Evolutionary conservation across 352 stramenopile genomes (phyloP).

Genomic region (Phytophthora pini): DNA sequence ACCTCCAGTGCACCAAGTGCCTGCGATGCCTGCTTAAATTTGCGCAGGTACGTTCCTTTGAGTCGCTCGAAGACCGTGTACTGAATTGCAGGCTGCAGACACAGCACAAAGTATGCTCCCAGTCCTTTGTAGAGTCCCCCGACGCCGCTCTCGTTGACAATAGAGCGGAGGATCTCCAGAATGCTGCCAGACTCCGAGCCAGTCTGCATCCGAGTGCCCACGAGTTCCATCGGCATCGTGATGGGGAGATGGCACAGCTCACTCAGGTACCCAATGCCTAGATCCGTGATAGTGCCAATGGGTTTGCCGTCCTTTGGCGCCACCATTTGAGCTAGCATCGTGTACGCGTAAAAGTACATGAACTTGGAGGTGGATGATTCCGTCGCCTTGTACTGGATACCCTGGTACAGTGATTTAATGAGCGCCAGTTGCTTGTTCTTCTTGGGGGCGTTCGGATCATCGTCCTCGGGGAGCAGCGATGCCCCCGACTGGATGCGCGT

Average conservation of each 20-base stretch:
- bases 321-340: constrained; percentile 73
- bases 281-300: constrained; percentile 70
- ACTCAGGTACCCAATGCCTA: constrained; percentile 85
- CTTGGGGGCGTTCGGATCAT: constrained; percentile 16
- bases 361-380: constrained; percentile 90
- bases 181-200: constrained; percentile 52
- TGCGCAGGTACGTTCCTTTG: constrained; percentile 72
- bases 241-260: constrained; percentile 81
- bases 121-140: constrained; percentile 89
- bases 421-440: constrained; percentile 49
- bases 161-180: constrained; percentile 63
- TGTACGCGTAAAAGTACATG: constrained; percentile 92
- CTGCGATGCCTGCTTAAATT: constrained; percentile 64
- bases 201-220: constrained; percentile 88
- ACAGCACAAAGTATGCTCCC: constrained; percentile 94
- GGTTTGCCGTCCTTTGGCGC: constrained; percentile 63
- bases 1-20: constrained; percentile 76
- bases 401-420: constrained; percentile 77
- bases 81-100: constrained; percentile 97
- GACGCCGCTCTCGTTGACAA: constrained; percentile 74
- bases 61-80: constrained; percentile 97
- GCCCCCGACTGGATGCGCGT: constrained; percentile 85
- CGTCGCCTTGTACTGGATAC: constrained; percentile 86
- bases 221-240: constrained; percentile 90
- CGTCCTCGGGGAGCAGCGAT: constrained; percentile 53